Conservation (phyloP, 768 basidiomycete species). For the Naganishia randhawae region DNA sequence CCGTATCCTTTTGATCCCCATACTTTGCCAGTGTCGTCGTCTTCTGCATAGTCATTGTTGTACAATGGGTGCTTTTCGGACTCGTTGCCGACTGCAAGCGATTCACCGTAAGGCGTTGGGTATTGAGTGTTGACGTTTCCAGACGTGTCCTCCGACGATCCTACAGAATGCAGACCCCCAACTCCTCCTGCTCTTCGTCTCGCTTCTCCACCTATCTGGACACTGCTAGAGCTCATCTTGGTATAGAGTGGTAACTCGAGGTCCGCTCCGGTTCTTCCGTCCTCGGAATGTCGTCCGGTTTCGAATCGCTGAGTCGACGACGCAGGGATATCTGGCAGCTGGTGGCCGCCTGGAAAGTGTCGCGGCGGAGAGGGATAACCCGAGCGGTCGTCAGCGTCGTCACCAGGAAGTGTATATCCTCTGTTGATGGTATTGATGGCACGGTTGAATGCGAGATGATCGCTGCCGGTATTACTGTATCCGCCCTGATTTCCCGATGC, state of each 20-base stretch:
- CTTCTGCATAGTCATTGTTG: not conserved
- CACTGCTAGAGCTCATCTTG: slow-evolving; percentile 19
- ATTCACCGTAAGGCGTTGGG: slow-evolving; percentile 9
- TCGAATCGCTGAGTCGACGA: not conserved
- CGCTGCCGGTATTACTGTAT: slow-evolving; percentile 9
- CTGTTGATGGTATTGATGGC: slow-evolving; percentile 8
- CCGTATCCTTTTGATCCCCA: slow-evolving; percentile 48
- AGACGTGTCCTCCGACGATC: not conserved
- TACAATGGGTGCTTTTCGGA: slow-evolving; percentile 13
- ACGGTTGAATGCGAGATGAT: slow-evolving; percentile 21
- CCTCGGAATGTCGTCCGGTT: not conserved
- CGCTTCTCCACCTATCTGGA: slow-evolving; percentile 19
- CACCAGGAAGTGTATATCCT: not conserved
- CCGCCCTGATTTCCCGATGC: slow-evolving; percentile 19
- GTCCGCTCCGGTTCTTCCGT: slow-evolving; percentile 6
- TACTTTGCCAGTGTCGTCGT: slow-evolving; percentile 39
- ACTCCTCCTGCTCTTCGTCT: slow-evolving; percentile 9
- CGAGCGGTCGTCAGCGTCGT: slow-evolving; percentile 1
- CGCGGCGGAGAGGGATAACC: not conserved
- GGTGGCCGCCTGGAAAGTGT: not conserved
- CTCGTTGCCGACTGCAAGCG: slow-evolving; percentile 2
- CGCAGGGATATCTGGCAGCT: not conserved
- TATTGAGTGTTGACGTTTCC: not conserved
- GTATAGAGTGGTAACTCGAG: slow-evolving; percentile 27
- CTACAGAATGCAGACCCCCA: not conserved